Evolutionary conservation across 768 basidiomycete species (phyloP).

Genomic region (Boletus sp.): DNA sequence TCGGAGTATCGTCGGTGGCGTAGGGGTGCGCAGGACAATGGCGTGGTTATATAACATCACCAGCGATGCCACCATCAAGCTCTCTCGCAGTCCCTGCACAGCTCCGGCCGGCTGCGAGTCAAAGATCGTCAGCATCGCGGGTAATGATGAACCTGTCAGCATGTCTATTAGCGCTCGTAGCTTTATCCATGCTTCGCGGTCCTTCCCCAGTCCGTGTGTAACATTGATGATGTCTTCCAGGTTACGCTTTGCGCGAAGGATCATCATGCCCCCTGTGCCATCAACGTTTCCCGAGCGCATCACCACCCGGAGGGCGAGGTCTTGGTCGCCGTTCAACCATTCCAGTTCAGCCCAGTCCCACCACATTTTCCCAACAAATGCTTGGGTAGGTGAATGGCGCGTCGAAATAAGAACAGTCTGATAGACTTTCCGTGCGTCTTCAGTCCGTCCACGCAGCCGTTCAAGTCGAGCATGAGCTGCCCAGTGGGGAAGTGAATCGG

Average conservation of each 20-base stretch:
- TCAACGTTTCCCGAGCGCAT: conserved; percentile 54
- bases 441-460: conserved; percentile 55
- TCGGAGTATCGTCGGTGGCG: conserved; percentile 57
- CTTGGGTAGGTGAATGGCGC: conserved; percentile 33
- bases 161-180: conserved; percentile 65
- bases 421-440: conserved; percentile 79
- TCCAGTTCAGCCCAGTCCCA: conserved; percentile 87
- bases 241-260: conserved; percentile 62
- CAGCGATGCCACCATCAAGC: conserved; percentile 53
- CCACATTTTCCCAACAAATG: conserved; percentile 54
- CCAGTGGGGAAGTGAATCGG: conserved; percentile 66
- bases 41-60: conserved; percentile 62
- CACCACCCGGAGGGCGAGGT: conserved; percentile 52
- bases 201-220: conserved; percentile 45
- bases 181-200: conserved; percentile 64
- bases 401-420: conserved; percentile 59
- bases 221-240: conserved; percentile 51
- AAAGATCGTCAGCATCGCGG: conserved; percentile 40
- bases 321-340: conserved; percentile 58
- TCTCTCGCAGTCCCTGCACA: conserved; percentile 39
- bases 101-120: conserved; percentile 27
- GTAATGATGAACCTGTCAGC: conserved; percentile 43
- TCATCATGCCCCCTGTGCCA: conserved; percentile 48
- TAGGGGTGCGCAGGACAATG: conserved; percentile 51
- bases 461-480: conserved; percentile 76